Percentiles rank a stretch among this genome's conserved stretches.
Conservation (phyloP, 73 alveolate species). For the Breviolum minutum region DNA sequence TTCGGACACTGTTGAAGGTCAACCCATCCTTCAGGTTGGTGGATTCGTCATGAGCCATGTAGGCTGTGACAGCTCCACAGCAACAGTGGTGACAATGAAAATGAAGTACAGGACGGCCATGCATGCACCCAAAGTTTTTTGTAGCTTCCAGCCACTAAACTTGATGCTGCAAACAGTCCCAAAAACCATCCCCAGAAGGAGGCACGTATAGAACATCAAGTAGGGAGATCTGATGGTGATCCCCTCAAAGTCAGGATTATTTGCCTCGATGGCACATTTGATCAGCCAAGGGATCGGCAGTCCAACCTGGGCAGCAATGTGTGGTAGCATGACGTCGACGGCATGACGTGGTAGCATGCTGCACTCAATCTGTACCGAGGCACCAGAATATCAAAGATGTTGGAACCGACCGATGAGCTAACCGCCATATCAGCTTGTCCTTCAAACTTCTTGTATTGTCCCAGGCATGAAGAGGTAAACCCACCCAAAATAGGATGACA, state of each 20-base stretch:
- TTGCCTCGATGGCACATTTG: constrained; percentile 71
- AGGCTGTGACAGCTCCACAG: constrained; percentile 72
- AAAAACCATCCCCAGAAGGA: constrained; percentile 63
- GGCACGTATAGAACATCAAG: constrained; percentile 88
- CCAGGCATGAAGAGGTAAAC: too few species aligned
- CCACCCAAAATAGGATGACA: neutral
- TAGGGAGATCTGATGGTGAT: constrained; percentile 72
- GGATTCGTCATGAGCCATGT: constrained; percentile 93
- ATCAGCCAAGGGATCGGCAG: constrained; percentile 93
- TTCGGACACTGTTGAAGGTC: constrained; percentile 3
- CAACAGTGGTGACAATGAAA: constrained; percentile 30
- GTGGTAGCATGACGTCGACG: neutral
- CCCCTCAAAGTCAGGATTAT: constrained; percentile 54
- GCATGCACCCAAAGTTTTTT: constrained; percentile 66
- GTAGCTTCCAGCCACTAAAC: constrained; percentile 88
- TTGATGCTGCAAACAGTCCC: constrained; percentile 77
- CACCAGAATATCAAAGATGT: constrained; percentile 84
- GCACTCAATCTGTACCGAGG: neutral
- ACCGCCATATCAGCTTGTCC: constrained; percentile 95
- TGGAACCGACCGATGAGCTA: constrained; percentile 91
- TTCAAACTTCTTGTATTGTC: neutral
- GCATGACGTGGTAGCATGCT: neutral
- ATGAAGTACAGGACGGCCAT: constrained; percentile 73
- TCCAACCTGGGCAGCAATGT: constrained; percentile 44
- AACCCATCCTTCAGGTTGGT: constrained; percentile 25